Evolutionary conservation across 1,139 yeast genomes (phyloP).

Genomic region (Scheffersomyces insectosa): DNA sequence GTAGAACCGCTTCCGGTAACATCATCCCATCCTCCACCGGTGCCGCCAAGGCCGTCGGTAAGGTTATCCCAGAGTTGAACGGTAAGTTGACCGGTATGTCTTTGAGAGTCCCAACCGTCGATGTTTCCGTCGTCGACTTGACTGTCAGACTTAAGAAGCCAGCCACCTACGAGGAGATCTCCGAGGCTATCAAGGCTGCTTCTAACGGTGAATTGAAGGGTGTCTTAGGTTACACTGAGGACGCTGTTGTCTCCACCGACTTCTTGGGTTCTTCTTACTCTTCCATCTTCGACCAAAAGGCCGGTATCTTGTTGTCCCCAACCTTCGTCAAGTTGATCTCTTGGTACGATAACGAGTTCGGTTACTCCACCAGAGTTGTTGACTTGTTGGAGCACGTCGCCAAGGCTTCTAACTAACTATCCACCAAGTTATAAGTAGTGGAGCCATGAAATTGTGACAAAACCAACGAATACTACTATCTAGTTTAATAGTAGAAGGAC

Average conservation of each 20-base stretch:
- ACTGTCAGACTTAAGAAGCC: conserved; percentile 68
- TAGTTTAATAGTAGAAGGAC: no score
- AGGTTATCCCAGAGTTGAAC: conserved; percentile 83
- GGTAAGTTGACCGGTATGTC: conserved; percentile 91
- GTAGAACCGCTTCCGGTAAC: conserved; percentile 89
- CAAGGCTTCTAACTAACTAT: conserved; percentile 28
- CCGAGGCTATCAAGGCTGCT: conserved; percentile 69
- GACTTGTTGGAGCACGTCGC: conserved; percentile 81
- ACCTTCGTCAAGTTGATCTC: conserved; percentile 82
- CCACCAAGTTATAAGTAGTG: conserved; percentile 14
- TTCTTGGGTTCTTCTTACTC: conserved; percentile 78
- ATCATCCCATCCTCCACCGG: conserved; percentile 89
- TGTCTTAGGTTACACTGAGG: conserved; percentile 79
- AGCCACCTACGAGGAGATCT: conserved; percentile 74
- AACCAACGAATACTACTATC: no score
- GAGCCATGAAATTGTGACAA: no score
- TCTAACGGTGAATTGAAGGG: conserved; percentile 74
- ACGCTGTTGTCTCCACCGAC: conserved; percentile 83
- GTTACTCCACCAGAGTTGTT: conserved; percentile 90
- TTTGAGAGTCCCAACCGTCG: conserved; percentile 84
- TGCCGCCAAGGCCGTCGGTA: conserved; percentile 93
- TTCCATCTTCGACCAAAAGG: conserved; percentile 81
- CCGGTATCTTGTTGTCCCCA: conserved; percentile 82
- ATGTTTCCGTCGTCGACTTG: conserved; percentile 78
- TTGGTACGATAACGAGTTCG: conserved; percentile 91